Evolutionary conservation across 2,329 filamentous ascomycete species (phyloP), one percentile per base, ranked within the genome.

Genomic region (Penicillium sp.): DNA sequence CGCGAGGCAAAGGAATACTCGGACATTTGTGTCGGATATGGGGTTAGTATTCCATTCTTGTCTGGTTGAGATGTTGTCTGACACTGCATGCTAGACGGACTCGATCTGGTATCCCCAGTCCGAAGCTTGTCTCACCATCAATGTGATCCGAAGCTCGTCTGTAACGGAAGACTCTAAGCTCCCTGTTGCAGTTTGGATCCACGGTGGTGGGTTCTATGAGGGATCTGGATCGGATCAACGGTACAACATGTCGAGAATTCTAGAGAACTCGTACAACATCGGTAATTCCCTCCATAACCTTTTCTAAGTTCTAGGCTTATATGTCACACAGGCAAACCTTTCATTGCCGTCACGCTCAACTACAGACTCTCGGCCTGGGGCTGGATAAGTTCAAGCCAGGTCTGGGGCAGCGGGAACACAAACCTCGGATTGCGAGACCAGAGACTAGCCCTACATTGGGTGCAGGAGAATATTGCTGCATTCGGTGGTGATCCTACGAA

Each of bases 41-140:
- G 81, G 21, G 70, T 73, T 37, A 70, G 78, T 52, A 64, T 45
- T 64, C 21, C 24, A 21, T 11, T 29, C 9, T 39, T 41, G 22
- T 22, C 33, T 14, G 22, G 35, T 46, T 44, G 10, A 41, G 24
- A 47, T 45, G 26, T 22, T 43, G 16, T 3, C 51, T 53, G 29
- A 48, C 50, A 39, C 43, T 21, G 27, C 39, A 53, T 49, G 16
- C 5, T 35, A 73, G 72, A 62, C 68, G 8, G 69, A 70, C 49
- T 71, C 58, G 60, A 78, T 68, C 58, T 74, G 59, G 70, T 75
- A 67, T 75, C 11, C 64, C 5, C 63, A 62, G 39, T 70, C 66
- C 4, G 86, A 88, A 63, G 82, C 87, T 63, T 88, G 86, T 59
- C 75, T 88, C 4, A 85, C 83, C 45, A 72, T 88, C 58, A 88